phyloP scores from a whole-genome alignment of 2,329 filamentous ascomycete genomes.

The Verticillium albo-atrum region DNA sequence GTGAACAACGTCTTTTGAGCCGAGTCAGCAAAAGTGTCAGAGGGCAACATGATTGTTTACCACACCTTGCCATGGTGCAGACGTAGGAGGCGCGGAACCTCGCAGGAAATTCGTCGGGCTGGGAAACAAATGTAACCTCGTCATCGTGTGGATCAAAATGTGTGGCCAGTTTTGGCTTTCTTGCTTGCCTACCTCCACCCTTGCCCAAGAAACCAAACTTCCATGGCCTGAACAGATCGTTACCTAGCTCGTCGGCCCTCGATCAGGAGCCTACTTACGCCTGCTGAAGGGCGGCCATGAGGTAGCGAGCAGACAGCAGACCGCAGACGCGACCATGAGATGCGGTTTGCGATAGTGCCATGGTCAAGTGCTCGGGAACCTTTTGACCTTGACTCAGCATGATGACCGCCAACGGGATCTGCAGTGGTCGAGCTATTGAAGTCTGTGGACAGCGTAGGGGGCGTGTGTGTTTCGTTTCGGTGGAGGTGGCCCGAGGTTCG shows the following conservation, averaged over 20 bases:
- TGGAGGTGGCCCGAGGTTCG: neutral
- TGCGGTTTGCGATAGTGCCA: neutral
- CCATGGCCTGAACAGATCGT: no score
- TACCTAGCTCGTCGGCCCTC: no score
- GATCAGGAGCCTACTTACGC: no score
- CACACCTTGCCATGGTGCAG: neutral
- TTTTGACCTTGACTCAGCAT: neutral
- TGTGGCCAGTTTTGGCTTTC: no score
- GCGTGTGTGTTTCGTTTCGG: neutral
- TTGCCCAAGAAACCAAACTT: no score
- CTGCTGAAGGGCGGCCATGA: no score
- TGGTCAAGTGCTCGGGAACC: no score
- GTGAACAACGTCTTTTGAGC: neutral
- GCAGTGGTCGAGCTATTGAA: neutral
- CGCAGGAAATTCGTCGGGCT: no score
- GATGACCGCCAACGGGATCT: neutral
- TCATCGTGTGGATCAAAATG: neutral
- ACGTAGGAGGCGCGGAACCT: neutral
- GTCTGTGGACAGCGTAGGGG: neutral
- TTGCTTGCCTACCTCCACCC: no score
- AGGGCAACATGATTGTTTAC: neutral
- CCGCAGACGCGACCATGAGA: neutral
- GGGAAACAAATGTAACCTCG: neutral
- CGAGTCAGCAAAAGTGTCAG: neutral
- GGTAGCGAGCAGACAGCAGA: no score